These are phyloP conservation scores for Trichocladium antarcticum DNA, from an alignment of 495 filamentous ascomycete species.

Conservation along the genomic window DNA sequence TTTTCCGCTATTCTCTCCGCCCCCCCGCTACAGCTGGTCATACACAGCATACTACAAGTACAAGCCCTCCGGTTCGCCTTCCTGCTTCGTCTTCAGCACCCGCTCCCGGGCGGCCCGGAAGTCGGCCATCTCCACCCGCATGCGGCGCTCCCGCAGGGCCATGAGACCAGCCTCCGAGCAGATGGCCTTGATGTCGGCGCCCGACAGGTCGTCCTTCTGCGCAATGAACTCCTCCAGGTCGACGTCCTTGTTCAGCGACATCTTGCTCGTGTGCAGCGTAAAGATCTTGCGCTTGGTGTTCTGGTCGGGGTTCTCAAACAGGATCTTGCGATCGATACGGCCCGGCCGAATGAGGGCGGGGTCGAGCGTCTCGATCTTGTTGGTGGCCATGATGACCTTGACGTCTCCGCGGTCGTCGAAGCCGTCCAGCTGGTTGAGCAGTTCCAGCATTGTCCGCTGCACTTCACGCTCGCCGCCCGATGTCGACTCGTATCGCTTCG, in stretches of 20 bases:
- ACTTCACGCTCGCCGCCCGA: slow-evolving; percentile 96
- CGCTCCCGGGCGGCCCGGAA: slow-evolving; percentile 86
- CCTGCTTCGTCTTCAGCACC: slow-evolving; percentile 96
- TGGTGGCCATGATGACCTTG: slow-evolving; percentile 99
- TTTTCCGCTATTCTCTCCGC: slow-evolving; percentile 9
- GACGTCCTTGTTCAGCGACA: slow-evolving; percentile 90
- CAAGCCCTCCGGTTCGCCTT: slow-evolving; percentile 95
- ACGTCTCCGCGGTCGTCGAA: slow-evolving; percentile 99
- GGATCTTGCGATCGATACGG: slow-evolving; percentile 97
- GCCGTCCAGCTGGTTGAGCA: slow-evolving; percentile 95
- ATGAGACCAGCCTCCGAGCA: slow-evolving; percentile 94
- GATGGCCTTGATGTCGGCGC: slow-evolving; percentile 97
- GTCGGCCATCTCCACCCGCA: slow-evolving; percentile 98
- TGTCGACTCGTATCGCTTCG: slow-evolving; percentile 95
- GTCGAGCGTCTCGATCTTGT: slow-evolving; percentile 98
- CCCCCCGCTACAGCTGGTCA: slow-evolving; percentile 1
- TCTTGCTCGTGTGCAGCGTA: slow-evolving; percentile 97
- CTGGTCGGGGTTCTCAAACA: slow-evolving; percentile 98
- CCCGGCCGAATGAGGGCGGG: slow-evolving; percentile 93
- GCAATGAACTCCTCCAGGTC: slow-evolving; percentile 97
- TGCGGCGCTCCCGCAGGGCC: slow-evolving; percentile 87
- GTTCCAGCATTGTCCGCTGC: slow-evolving; percentile 96
- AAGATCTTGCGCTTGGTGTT: slow-evolving; percentile 99
- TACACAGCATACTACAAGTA: slow-evolving; percentile 64
- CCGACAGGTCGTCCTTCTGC: slow-evolving; percentile 95